Evolutionary conservation across 768 basidiomycete genomes (phyloP).

Genomic region (Pulveroboletus sp.): DNA sequence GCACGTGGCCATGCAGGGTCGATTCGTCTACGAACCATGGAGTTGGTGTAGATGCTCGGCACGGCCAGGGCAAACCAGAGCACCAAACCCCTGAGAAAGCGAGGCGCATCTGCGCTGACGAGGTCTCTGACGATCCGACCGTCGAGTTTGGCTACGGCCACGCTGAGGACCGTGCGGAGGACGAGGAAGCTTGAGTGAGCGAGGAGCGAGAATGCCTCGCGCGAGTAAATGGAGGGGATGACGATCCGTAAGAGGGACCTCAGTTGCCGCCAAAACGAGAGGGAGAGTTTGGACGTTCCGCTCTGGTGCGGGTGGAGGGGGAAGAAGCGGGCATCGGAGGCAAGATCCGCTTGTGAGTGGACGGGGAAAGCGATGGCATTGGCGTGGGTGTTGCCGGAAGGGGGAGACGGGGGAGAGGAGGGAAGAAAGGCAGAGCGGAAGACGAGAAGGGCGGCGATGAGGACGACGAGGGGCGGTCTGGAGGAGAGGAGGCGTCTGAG

Average conservation of each 20-base stretch:
- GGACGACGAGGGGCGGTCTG: constrained; percentile 34
- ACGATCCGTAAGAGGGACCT: constrained; percentile 67
- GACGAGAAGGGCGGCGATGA: constrained; percentile 45
- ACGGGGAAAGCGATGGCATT: constrained; percentile 59
- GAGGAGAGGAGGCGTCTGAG: not conserved
- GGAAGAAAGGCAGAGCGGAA: constrained; percentile 41
- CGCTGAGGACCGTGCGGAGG: constrained; percentile 78
- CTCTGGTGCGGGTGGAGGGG: constrained; percentile 43
- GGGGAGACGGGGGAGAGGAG: not conserved
- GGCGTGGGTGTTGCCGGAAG: constrained; percentile 40
- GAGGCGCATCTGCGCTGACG: constrained; percentile 79
- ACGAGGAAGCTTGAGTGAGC: constrained; percentile 85
- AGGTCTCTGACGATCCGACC: constrained; percentile 86
- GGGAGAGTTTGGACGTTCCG: constrained; percentile 51
- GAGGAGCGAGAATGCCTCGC: constrained; percentile 68
- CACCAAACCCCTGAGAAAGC: constrained; percentile 75
- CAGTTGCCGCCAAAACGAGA: constrained; percentile 66
- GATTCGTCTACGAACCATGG: constrained; percentile 55
- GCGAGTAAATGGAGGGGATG: constrained; percentile 56
- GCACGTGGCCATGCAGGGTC: not conserved
- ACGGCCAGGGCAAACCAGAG: constrained; percentile 90
- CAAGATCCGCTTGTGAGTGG: constrained; percentile 55
- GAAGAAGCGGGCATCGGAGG: constrained; percentile 53
- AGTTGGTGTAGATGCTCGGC: constrained; percentile 93
- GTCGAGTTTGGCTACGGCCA: constrained; percentile 84